These are phyloP conservation scores for Paramarasmius palmivorus DNA, from an alignment of 1,284 basidiomycete genomes.

Conservation along the genomic window DNA sequence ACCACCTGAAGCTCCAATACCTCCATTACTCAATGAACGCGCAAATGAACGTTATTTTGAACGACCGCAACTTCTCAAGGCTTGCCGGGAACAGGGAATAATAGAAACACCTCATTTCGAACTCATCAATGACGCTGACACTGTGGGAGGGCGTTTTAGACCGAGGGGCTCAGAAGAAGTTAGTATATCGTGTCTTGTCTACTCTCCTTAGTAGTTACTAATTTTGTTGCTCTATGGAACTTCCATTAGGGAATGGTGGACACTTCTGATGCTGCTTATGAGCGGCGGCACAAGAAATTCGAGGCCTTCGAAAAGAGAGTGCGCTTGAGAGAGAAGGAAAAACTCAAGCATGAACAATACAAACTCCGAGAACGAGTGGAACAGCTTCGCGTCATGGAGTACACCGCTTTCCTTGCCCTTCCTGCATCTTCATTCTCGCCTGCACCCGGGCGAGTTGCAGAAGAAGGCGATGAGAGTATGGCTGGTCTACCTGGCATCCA, in stretches of 20 bases:
- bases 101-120: slow-evolving; percentile 76
- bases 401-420: slow-evolving; percentile 63
- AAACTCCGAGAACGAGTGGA: slow-evolving; percentile 89
- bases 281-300: slow-evolving; percentile 82
- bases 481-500: slow-evolving; percentile 32
- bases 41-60: slow-evolving; percentile 77
- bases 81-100: slow-evolving; percentile 62
- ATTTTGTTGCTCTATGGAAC: slow-evolving; percentile 6
- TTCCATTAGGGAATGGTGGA: slow-evolving; percentile 57
- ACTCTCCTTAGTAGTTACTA: slow-evolving; percentile 14
- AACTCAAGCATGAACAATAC: slow-evolving; percentile 87
- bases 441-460: slow-evolving; percentile 23
- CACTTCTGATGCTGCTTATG: slow-evolving; percentile 84
- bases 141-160: slow-evolving; percentile 65
- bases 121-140: slow-evolving; percentile 55
- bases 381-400: slow-evolving; percentile 75
- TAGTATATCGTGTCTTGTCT: slow-evolving; percentile 31
- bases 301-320: slow-evolving; percentile 86
- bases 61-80: slow-evolving; percentile 69
- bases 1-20: slow-evolving; percentile 37
- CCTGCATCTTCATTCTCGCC: slow-evolving; percentile 56
- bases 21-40: slow-evolving; percentile 51
- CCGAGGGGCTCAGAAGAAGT: slow-evolving; percentile 70
- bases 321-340: slow-evolving; percentile 86
- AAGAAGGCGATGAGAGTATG: slow-evolving; percentile 28